Percentiles rank a stretch among this genome's conserved stretches.
These are phyloP conservation scores for Lecanicillium sp. DNA, from an alignment of 2,329 filamentous ascomycete species.

Conservation along the genomic window DNA sequence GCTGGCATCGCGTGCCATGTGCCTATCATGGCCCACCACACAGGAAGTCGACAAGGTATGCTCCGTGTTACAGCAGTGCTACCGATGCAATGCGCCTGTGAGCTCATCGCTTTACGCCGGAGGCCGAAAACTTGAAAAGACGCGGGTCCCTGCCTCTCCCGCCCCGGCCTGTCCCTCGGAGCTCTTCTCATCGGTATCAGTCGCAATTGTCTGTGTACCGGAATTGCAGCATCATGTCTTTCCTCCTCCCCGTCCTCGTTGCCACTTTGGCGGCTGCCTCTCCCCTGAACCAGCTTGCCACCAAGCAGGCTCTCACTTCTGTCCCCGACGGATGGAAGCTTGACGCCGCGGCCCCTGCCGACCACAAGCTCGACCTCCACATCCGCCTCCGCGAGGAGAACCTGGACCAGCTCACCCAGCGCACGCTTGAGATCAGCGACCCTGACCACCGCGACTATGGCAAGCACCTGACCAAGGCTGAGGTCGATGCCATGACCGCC, in stretches of 20 bases:
- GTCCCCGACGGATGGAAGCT: conserved; percentile 9
- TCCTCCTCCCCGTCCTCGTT: conserved; percentile 12
- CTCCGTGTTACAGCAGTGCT: too few species aligned
- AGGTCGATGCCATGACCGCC: conserved; percentile 14
- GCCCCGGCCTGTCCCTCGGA: not conserved
- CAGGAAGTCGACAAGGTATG: too few species aligned
- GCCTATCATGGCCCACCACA: too few species aligned
- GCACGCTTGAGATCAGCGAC: conserved; percentile 11
- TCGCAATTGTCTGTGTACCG: too few species aligned
- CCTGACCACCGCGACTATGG: conserved; percentile 13
- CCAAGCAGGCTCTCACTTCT: conserved; percentile 11
- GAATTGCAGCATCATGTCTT: too few species aligned
- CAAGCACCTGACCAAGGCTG: conserved; percentile 15
- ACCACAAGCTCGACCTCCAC: conserved; percentile 10
- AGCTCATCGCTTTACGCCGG: too few species aligned
- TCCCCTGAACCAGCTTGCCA: conserved; percentile 8
- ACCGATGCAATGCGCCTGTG: too few species aligned
- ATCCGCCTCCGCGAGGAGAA: conserved; percentile 15
- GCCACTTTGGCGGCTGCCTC: conserved; percentile 12
- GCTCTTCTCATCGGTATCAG: not conserved
- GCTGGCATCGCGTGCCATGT: too few species aligned
- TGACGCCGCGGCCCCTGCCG: conserved; percentile 4
- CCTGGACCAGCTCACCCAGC: conserved; percentile 12
- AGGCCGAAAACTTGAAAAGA: too few species aligned
- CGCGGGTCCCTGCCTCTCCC: too few species aligned